Evolutionary conservation across 495 filamentous ascomycete species (phyloP).

Genomic region (Tirmania nivea): DNA sequence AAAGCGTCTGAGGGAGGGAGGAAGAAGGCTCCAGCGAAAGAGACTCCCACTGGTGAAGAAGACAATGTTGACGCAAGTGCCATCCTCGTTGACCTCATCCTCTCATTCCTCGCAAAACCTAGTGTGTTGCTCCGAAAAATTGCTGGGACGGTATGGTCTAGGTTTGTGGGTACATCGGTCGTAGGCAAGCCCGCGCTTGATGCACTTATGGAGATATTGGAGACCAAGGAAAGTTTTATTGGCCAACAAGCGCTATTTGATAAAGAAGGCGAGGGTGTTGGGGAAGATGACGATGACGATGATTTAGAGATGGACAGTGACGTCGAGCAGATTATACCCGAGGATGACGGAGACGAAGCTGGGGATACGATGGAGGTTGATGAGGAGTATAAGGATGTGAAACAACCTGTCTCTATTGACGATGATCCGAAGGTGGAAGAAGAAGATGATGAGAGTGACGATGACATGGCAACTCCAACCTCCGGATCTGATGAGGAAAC

Average conservation of each 20-base stretch:
- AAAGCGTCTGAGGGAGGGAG: too few relatives aligned
- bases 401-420: background rate
- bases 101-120: conserved; percentile 69
- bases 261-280: conserved; percentile 2
- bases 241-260: background rate
- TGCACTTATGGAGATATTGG: conserved; percentile 13
- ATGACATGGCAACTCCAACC: background rate
- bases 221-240: conserved; percentile 18
- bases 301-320: conserved; percentile 24
- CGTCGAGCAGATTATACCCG: conserved; percentile 23
- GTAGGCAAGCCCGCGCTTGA: background rate
- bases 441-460: background rate
- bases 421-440: background rate
- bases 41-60: conserved; percentile 27
- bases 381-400: background rate
- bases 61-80: conserved; percentile 41
- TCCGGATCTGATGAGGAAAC: conserved; percentile 3
- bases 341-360: conserved; percentile 22
- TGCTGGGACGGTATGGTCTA: conserved; percentile 50
- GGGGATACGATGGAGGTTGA: background rate
- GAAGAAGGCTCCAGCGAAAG: background rate
- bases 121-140: conserved; percentile 70
- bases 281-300: conserved; percentile 19
- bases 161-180: background rate
- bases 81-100: conserved; percentile 63